phyloP scores from a whole-genome alignment of 495 filamentous ascomycete species.

The Neurospora sp. region DNA sequence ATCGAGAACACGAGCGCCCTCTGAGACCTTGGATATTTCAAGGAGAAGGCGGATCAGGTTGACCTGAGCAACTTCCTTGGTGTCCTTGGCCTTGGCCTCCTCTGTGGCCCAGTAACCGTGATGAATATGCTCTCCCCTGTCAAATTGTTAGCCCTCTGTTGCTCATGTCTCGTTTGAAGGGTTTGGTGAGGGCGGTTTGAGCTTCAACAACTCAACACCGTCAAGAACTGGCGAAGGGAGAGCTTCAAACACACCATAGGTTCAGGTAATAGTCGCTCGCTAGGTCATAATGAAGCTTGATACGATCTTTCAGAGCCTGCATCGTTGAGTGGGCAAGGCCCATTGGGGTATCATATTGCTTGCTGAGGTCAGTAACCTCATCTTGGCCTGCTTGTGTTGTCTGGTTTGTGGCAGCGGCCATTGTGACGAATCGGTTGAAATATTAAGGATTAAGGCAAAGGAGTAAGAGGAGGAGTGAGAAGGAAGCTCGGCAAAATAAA shows the following conservation, averaged over 20 bases:
- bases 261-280: slow-evolving; percentile 47
- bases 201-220: background rate
- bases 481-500: background rate
- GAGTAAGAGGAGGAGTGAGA: background rate
- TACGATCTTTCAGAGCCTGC: slow-evolving; percentile 46
- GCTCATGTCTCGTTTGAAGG: background rate
- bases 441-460: background rate
- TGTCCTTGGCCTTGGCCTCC: slow-evolving; percentile 25
- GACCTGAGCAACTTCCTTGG: slow-evolving; percentile 42
- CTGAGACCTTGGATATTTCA: slow-evolving; percentile 28
- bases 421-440: background rate
- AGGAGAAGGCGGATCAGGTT: slow-evolving; percentile 43
- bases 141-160: background rate
- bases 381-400: background rate
- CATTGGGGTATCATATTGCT: slow-evolving; percentile 39
- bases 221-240: background rate
- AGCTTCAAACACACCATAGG: slow-evolving; percentile 29
- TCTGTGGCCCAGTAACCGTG: slow-evolving; percentile 44
- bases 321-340: slow-evolving; percentile 42
- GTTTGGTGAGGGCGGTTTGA: background rate
- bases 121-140: slow-evolving; percentile 52
- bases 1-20: slow-evolving; percentile 35
- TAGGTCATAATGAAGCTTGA: slow-evolving; percentile 49
- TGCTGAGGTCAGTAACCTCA: slow-evolving; percentile 23
- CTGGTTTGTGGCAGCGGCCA: background rate